Evolutionary conservation across 177 flowering plant genomes (phyloP).

Genomic region (Telopea speciosissima): DNA sequence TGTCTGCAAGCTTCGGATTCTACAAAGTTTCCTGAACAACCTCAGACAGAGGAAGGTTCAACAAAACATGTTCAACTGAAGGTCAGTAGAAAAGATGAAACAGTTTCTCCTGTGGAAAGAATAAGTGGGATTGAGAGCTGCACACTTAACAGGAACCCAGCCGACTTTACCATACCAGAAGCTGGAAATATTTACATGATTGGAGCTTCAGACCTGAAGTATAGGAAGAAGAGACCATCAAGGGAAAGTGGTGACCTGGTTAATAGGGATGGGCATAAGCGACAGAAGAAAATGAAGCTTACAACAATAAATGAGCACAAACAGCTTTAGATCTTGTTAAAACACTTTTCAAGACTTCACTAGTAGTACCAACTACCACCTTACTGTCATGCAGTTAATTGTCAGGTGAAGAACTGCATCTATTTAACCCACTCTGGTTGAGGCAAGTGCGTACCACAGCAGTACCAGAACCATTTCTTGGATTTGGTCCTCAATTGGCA

Average conservation of each 20-base stretch:
- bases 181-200: slow-evolving; percentile 53
- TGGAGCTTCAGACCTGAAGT: slow-evolving; percentile 34
- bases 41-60: slow-evolving; percentile 11
- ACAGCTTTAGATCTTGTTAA: slow-evolving; percentile 3
- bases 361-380: neutral
- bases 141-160: slow-evolving; percentile 68
- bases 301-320: slow-evolving; percentile 17
- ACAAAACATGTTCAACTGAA: slow-evolving; percentile 9
- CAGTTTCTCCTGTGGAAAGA: slow-evolving; percentile 18
- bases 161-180: slow-evolving; percentile 69
- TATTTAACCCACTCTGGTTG: neutral
- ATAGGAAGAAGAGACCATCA: slow-evolving; percentile 11
- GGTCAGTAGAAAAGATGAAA: slow-evolving; percentile 10
- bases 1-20: slow-evolving; percentile 13
- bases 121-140: slow-evolving; percentile 31
- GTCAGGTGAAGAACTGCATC: neutral
- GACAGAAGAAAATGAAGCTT: slow-evolving; percentile 31
- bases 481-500: neutral
- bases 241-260: slow-evolving; percentile 13
- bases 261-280: slow-evolving; percentile 27
- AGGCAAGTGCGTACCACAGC: neutral
- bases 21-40: slow-evolving; percentile 4
- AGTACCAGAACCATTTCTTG: neutral
- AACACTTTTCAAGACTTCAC: neutral
- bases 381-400: no score